Evolutionary conservation across 2,329 filamentous ascomycete species (phyloP).

Genomic region (Phyllosticta capitalensis): DNA sequence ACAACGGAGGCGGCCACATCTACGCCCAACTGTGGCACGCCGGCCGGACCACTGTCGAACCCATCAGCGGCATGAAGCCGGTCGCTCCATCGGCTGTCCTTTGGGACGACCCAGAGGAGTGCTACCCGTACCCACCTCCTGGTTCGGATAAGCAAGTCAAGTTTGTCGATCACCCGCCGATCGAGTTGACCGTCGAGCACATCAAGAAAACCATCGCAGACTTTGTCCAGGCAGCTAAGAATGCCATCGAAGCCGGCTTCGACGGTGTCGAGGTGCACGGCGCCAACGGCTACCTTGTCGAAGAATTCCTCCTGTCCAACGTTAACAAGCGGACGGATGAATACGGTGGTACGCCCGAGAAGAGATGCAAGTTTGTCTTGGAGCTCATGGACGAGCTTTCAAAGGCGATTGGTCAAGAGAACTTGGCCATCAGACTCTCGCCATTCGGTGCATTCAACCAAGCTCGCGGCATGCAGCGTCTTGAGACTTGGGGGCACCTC

Average conservation of each 20-base stretch:
- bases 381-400: constrained; percentile 37
- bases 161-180: constrained; percentile 26
- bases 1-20: constrained; percentile 42
- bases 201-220: constrained; percentile 34
- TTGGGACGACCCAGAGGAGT: constrained; percentile 37
- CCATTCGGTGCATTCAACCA: constrained; percentile 44
- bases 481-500: constrained; percentile 45
- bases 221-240: constrained; percentile 38
- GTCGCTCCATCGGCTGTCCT: constrained; percentile 35
- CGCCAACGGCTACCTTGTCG: constrained; percentile 43
- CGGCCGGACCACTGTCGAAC: constrained; percentile 34
- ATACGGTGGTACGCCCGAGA: constrained; percentile 43
- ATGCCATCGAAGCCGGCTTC: constrained; percentile 47
- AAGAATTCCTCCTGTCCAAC: constrained; percentile 44
- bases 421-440: constrained; percentile 24
- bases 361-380: constrained; percentile 46
- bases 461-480: constrained; percentile 38
- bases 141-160: constrained; percentile 24
- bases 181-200: constrained; percentile 34
- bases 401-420: constrained; percentile 25
- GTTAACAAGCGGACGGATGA: constrained; percentile 41
- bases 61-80: constrained; percentile 29
- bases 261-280: constrained; percentile 44
- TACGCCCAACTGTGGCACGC: constrained; percentile 38
- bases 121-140: constrained; percentile 31